phyloP scores from a whole-genome alignment of 1,139 yeast genomes.

The Chernovozyma sophiae-reginae region DNA sequence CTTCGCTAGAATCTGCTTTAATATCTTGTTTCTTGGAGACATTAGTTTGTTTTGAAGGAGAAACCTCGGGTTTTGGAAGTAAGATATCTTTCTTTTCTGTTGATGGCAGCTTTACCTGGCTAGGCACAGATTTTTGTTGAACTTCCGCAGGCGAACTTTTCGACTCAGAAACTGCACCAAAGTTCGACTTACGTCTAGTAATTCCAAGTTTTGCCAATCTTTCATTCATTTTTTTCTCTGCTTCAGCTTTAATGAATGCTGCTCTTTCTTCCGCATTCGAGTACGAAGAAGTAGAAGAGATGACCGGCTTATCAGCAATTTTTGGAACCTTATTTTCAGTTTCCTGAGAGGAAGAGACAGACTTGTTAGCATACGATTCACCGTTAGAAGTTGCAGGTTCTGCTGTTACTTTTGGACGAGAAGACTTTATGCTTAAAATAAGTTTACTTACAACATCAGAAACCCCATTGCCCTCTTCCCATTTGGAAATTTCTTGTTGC shows the following conservation, averaged over 20 bases:
- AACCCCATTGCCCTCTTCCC: conserved; percentile 85
- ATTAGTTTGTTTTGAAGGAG: neutral
- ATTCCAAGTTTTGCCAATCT: conserved; percentile 84
- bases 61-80: conserved; percentile 2
- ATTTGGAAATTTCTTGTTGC: conserved; percentile 61
- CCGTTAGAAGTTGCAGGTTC: conserved; percentile 2
- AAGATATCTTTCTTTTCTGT: conserved; percentile 1
- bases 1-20: conserved; percentile 28
- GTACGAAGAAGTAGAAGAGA: conserved; percentile 17
- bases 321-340: conserved; percentile 3
- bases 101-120: conserved; percentile 11
- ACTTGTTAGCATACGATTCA: too few species aligned
- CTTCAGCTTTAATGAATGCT: conserved; percentile 84
- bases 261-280: conserved; percentile 63
- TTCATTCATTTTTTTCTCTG: conserved; percentile 85
- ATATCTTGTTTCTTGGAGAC: conserved; percentile 6
- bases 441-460: conserved; percentile 59
- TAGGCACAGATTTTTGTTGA: conserved; percentile 5
- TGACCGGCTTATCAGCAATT: conserved; percentile 10
- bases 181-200: conserved; percentile 27
- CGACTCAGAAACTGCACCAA: neutral
- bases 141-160: neutral
- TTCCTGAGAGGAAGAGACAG: neutral
- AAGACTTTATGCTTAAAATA: conserved; percentile 29
- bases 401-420: neutral